A percentile compares a stretch with the other conserved stretches of the same genome.
phyloP scores from a whole-genome alignment of 352 stramenopile genomes.

The Globisporangium cederbergense region DNA sequence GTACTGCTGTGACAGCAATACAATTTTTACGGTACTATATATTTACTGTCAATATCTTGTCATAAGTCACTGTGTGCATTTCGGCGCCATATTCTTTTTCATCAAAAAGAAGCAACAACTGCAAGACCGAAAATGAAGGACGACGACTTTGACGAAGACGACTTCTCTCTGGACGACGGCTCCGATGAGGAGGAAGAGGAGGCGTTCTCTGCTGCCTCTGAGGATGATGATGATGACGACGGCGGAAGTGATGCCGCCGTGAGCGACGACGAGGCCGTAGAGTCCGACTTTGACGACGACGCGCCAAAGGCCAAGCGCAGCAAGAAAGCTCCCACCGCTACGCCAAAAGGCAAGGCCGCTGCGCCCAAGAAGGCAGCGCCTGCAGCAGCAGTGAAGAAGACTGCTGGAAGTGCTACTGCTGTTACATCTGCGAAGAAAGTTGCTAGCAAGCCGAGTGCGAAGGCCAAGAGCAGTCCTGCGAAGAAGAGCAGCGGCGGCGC shows the following conservation, averaged over 20 bases:
- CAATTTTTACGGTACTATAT: no score
- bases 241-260: conserved; percentile 26
- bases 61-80: background rate
- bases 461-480: conserved; percentile 23
- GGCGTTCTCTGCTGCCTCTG: conserved; percentile 24
- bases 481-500: conserved; percentile 7
- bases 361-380: conserved; percentile 23
- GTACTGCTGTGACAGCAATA: no score
- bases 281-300: conserved; percentile 48
- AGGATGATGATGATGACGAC: conserved; percentile 28
- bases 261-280: conserved; percentile 22
- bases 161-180: conserved; percentile 60
- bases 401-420: background rate
- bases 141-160: conserved; percentile 42
- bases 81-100: background rate
- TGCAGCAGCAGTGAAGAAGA: conserved; percentile 12
- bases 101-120: background rate
- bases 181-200: conserved; percentile 34
- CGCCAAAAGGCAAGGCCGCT: conserved; percentile 9
- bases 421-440: conserved; percentile 8
- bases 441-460: conserved; percentile 18
- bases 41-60: background rate
- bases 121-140: conserved; percentile 14
- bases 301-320: conserved; percentile 19
- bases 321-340: conserved; percentile 17